Percentiles rank a stretch among this genome's conserved stretches.
phyloP scores from a whole-genome alignment of 2,329 filamentous ascomycete genomes.

The Ascochyta pisi region DNA sequence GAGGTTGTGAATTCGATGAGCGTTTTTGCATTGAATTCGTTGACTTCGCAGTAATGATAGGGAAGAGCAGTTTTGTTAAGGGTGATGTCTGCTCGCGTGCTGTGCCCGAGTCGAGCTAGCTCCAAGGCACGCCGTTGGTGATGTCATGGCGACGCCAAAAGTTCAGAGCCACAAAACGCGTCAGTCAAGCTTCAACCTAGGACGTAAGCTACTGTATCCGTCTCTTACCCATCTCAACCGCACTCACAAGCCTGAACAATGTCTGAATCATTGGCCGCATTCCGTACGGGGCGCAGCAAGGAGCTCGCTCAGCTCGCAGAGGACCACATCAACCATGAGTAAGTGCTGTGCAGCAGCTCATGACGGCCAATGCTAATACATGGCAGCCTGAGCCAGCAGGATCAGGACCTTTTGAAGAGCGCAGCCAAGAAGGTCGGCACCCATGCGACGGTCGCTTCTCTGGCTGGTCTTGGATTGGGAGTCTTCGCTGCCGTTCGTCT shows the following conservation, averaged over 20 bases:
- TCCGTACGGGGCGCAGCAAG: constrained; percentile 36
- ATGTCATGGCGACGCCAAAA: constrained; percentile 12
- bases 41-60: too few relatives aligned
- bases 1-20: too few relatives aligned
- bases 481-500: constrained; percentile 61
- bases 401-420: constrained; percentile 63
- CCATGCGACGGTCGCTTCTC: constrained; percentile 65
- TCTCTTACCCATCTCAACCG: background rate
- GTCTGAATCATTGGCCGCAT: constrained; percentile 42
- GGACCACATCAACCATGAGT: constrained; percentile 46
- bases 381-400: constrained; percentile 57
- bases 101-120: constrained; percentile 7
- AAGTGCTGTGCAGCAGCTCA: constrained; percentile 3
- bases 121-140: background rate
- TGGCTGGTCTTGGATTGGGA: constrained; percentile 66
- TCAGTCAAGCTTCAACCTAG: background rate
- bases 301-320: constrained; percentile 42
- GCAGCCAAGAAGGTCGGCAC: constrained; percentile 63
- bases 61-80: too few relatives aligned
- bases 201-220: background rate
- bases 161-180: constrained; percentile 8
- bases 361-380: constrained; percentile 1
- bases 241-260: constrained; percentile 17
- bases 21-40: too few relatives aligned
- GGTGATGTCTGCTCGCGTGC: background rate